Conservation (phyloP, 1,284 basidiomycete genomes). For the Tremellales sp. region DNA sequence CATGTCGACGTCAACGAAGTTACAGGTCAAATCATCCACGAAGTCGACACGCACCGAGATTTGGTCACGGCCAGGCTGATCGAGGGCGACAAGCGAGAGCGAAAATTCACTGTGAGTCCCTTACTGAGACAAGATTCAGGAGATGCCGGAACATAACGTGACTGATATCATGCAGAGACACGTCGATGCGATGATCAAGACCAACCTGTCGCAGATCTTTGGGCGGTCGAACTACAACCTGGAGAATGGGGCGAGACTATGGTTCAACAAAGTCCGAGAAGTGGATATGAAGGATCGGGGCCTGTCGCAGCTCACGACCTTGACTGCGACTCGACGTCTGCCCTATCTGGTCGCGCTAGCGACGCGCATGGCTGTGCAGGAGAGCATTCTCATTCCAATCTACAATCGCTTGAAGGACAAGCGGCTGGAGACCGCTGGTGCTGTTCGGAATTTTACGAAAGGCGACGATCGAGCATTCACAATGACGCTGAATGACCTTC, state of each 20-base stretch:
- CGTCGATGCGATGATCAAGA: neutral
- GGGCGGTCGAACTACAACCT: neutral
- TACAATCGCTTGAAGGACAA: slow-evolving; percentile 16
- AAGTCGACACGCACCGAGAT: neutral
- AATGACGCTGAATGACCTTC: slow-evolving; percentile 14
- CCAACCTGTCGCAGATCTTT: neutral
- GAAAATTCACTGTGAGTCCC: neutral
- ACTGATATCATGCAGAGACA: neutral
- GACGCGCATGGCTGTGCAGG: slow-evolving; percentile 25
- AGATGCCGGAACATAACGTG: too few species aligned
- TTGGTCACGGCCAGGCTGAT: neutral
- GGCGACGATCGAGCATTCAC: slow-evolving; percentile 23
- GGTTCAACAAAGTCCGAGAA: slow-evolving; percentile 2
- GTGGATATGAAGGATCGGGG: neutral
- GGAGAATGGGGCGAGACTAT: neutral
- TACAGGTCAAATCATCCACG: slow-evolving; percentile 4
- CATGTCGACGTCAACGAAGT: slow-evolving; percentile 9
- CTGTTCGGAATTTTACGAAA: slow-evolving; percentile 8
- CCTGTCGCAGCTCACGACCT: slow-evolving; percentile 9
- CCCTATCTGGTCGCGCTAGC: slow-evolving; percentile 23
- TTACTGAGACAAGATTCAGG: too few species aligned
- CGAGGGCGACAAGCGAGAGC: neutral
- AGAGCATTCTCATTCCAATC: slow-evolving; percentile 23
- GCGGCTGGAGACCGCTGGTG: slow-evolving; percentile 2
- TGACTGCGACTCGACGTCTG: slow-evolving; percentile 3